Conservation (phyloP, 2,329 filamentous ascomycete genomes). For the Lachnellula arida region DNA sequence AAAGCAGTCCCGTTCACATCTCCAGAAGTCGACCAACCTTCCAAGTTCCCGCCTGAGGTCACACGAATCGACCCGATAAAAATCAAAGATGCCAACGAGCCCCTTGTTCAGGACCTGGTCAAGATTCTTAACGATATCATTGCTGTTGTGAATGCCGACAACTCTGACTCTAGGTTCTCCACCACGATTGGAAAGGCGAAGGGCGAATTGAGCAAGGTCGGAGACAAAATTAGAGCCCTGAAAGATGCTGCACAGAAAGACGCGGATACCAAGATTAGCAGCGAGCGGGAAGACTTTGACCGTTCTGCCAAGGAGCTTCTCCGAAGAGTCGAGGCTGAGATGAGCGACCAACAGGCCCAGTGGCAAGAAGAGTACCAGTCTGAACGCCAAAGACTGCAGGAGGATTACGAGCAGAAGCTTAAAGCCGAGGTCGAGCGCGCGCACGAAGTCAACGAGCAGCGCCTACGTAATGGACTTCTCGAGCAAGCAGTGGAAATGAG, state of each 20-base stretch:
- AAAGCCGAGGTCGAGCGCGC: constrained; percentile 74
- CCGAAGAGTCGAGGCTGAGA: constrained; percentile 76
- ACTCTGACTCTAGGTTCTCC: constrained; percentile 70
- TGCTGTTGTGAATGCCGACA: constrained; percentile 84
- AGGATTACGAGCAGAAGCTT: constrained; percentile 75
- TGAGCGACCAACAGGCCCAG: constrained; percentile 72
- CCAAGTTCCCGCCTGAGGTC: constrained; percentile 54
- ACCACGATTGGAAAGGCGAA: constrained; percentile 81
- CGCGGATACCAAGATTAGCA: constrained; percentile 58
- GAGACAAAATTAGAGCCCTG: constrained; percentile 69
- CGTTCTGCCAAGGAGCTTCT: constrained; percentile 83
- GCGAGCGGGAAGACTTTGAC: constrained; percentile 73
- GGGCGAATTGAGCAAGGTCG: constrained; percentile 71
- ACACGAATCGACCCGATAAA: constrained; percentile 73
- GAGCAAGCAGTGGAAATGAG: constrained; percentile 90
- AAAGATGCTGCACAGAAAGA: constrained; percentile 68
- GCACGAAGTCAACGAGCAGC: constrained; percentile 75
- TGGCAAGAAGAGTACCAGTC: constrained; percentile 86
- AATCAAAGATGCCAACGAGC: constrained; percentile 72
- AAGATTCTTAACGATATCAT: constrained; percentile 97
- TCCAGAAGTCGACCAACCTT: constrained; percentile 63
- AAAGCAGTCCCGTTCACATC: constrained; percentile 34
- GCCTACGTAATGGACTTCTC: constrained; percentile 76
- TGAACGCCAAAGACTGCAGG: constrained; percentile 75
- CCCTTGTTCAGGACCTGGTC: constrained; percentile 86